phyloP scores from a whole-genome alignment of 2,329 filamentous ascomycete genomes.

The Fusarium palustre region DNA sequence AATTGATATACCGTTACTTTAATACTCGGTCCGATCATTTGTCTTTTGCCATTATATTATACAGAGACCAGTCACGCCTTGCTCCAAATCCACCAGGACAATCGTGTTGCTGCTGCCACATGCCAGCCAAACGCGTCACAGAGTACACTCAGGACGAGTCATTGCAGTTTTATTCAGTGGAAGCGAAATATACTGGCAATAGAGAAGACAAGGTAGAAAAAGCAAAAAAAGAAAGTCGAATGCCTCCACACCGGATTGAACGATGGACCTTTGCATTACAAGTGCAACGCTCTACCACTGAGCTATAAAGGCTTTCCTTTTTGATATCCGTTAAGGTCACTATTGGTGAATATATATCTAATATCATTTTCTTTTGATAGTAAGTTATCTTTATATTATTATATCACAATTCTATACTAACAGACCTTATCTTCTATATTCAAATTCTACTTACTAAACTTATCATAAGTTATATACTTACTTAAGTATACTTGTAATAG shows the following conservation, averaged over 20 bases:
- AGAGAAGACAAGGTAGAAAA: neutral
- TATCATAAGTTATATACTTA: no score
- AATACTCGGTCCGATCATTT: accelerated
- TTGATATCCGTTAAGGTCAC: accelerated
- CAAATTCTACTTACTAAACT: no score
- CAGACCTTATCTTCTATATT: no score
- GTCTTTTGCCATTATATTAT: accelerated
- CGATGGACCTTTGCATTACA: conserved; percentile 35
- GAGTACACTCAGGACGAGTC: no score
- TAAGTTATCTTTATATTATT: accelerated
- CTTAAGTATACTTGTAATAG: no score
- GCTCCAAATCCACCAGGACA: neutral
- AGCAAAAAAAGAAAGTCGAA: neutral
- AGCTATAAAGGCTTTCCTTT: conserved; percentile 22
- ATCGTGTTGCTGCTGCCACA: accelerated
- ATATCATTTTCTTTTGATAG: accelerated
- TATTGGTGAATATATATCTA: accelerated
- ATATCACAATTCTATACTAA: no score
- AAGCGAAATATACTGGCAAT: neutral
- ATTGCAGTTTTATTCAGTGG: accelerated
- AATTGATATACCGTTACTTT: accelerated
- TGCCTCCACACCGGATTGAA: conserved; percentile 35
- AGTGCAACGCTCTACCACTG: conserved; percentile 34
- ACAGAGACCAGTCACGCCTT: accelerated
- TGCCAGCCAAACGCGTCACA: no score